phyloP scores from a whole-genome alignment of 108 stramenopile genomes.

The Bacterosira constricta region DNA sequence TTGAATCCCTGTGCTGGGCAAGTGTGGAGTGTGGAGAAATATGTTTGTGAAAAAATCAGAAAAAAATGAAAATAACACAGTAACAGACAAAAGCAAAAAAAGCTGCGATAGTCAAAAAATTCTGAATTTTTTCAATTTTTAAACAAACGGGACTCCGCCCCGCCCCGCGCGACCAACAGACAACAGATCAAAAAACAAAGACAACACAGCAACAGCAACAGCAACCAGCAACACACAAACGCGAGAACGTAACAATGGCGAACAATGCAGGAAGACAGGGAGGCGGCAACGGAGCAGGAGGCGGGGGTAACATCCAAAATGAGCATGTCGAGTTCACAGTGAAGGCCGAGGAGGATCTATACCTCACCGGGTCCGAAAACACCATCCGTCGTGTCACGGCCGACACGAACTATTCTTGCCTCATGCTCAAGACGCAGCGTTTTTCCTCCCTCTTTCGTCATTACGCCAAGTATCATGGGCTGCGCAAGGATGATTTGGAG shows the following conservation, averaged over 20 bases:
- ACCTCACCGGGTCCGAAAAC: constrained; percentile 85
- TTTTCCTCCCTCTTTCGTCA: constrained; percentile 96
- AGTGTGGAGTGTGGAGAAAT: too few relatives aligned
- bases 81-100: too few relatives aligned
- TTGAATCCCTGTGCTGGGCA: too few relatives aligned
- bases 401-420: constrained; percentile 93
- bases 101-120: too few relatives aligned
- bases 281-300: constrained; percentile 48
- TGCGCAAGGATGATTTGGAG: constrained; percentile 95
- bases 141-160: too few relatives aligned
- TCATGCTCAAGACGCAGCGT: constrained; percentile 97
- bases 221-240: too few relatives aligned
- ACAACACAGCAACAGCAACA: constrained; percentile 2
- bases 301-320: constrained; percentile 63
- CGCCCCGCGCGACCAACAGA: too few relatives aligned
- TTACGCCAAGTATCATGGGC: constrained; percentile 98
- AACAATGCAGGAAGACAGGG: constrained; percentile 73
- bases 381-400: constrained; percentile 91
- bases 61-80: too few relatives aligned
- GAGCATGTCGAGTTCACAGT: constrained; percentile 94
- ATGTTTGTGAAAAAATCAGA: too few relatives aligned
- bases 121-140: too few relatives aligned
- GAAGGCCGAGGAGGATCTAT: constrained; percentile 92
- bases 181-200: too few relatives aligned
- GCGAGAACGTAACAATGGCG: too few relatives aligned